Evolutionary conservation across 305 asterid genomes (phyloP), one percentile per base, ranked within the genome.

Genomic region (Salvia sclarea): DNA sequence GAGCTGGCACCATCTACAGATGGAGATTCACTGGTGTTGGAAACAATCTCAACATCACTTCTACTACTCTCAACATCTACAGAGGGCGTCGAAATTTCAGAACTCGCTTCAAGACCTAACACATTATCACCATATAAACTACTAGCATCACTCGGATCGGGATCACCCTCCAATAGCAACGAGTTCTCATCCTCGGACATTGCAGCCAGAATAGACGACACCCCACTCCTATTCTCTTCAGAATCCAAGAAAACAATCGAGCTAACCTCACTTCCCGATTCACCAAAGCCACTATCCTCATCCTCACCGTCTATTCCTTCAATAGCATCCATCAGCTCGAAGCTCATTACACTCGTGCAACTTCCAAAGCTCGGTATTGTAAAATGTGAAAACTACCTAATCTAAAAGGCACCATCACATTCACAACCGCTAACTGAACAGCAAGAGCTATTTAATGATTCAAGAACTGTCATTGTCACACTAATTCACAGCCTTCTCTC

Each of bases 111-210:
- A 14, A 61, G 75, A 30, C 78, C 78, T 43, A 86, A 52, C 31
- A 80, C 70, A 48, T 83, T 90, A 54, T 86, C 97, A 38, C 86
- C 89, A 35, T 87, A 89, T 67, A 94, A 54, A 68, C 96, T 94
- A 79, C 96, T 94, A 22, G 86, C 76, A 77, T 91, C 98, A 49
- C 98, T 93, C 75, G 81, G 81, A 61, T 79, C 28, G 0, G 49
- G 79, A 65, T 85, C 93, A 41, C 89, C 88, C 69, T 84, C 98
- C 67, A 85, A 38, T 14, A 91, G 84, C 1, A 88, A 81, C 14
- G 79, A 76, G 75, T 76, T 75, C 66, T 75, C 81, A 40, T 73
- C 83, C 68, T 90, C 92, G 14, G 83, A 85, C 25, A 71, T 80
- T 80, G 78, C 77, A 55, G 84, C 84, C 64, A 82, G 61, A 33